Conservation (phyloP, 2,329 filamentous ascomycete species). For the Teratosphaeria nubilosa region DNA sequence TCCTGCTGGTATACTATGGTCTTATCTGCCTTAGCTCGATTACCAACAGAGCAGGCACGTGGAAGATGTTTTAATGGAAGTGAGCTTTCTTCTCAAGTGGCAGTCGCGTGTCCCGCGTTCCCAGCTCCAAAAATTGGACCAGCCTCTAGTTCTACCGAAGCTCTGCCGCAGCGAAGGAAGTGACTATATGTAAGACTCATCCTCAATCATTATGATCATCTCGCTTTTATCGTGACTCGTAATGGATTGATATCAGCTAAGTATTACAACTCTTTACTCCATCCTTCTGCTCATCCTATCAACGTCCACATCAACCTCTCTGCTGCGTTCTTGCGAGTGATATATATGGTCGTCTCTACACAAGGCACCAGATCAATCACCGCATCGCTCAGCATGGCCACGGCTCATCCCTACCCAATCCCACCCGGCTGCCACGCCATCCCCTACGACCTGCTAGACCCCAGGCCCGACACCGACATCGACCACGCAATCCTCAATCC, state of each 20-base stretch:
- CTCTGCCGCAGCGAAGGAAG: background rate
- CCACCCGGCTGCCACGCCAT: constrained; percentile 35
- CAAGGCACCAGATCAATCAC: background rate
- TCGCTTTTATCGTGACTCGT: background rate
- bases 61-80: background rate
- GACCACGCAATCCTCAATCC: constrained; percentile 35
- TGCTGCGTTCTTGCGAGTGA: background rate
- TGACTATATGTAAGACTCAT: background rate
- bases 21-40: background rate
- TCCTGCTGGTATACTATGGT: constrained; percentile 31
- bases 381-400: background rate
- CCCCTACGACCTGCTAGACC: constrained; percentile 32
- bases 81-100: background rate
- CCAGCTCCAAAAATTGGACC: background rate
- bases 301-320: background rate
- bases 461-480: constrained; percentile 37
- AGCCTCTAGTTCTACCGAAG: background rate
- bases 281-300: background rate
- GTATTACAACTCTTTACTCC: background rate
- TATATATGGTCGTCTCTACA: background rate
- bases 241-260: background rate
- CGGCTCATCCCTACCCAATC: constrained; percentile 1
- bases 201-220: background rate
- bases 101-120: background rate
- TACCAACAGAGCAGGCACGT: background rate